Evolutionary conservation across 805 yeast genomes (phyloP).

Genomic region (Saccharomycopsis sp.): DNA sequence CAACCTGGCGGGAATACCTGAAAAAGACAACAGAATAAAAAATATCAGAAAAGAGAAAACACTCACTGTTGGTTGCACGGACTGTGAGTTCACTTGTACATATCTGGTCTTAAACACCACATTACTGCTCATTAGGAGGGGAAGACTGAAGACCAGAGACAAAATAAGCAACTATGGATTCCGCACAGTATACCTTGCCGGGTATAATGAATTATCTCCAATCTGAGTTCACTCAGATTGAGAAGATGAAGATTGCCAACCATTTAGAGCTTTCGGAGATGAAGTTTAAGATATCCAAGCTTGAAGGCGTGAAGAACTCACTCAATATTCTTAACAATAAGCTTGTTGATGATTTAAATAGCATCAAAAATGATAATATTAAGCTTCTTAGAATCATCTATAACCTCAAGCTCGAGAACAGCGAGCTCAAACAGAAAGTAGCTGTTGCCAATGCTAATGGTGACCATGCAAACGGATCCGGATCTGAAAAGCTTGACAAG

Average conservation of each 20-base stretch:
- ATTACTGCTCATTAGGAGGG: not conserved
- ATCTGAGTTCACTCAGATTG: constrained; percentile 55
- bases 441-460: not conserved
- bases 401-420: constrained; percentile 14
- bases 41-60: too few species aligned
- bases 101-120: not conserved
- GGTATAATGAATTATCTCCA: constrained; percentile 63
- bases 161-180: constrained; percentile 10
- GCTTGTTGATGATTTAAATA: constrained; percentile 11
- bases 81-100: too few species aligned
- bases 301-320: constrained; percentile 48
- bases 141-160: not conserved
- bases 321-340: constrained; percentile 23
- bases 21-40: not conserved
- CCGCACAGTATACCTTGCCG: constrained; percentile 24
- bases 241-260: constrained; percentile 54
- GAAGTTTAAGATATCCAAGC: constrained; percentile 43
- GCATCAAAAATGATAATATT: constrained; percentile 14
- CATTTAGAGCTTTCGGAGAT: constrained; percentile 55
- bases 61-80: too few species aligned
- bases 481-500: not conserved
- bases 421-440: not conserved
- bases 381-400: constrained; percentile 10
- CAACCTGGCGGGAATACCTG: too few species aligned
- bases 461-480: not conserved